phyloP scores from a whole-genome alignment of 2,329 filamentous ascomycete species.

The Cladosporium velox region DNA sequence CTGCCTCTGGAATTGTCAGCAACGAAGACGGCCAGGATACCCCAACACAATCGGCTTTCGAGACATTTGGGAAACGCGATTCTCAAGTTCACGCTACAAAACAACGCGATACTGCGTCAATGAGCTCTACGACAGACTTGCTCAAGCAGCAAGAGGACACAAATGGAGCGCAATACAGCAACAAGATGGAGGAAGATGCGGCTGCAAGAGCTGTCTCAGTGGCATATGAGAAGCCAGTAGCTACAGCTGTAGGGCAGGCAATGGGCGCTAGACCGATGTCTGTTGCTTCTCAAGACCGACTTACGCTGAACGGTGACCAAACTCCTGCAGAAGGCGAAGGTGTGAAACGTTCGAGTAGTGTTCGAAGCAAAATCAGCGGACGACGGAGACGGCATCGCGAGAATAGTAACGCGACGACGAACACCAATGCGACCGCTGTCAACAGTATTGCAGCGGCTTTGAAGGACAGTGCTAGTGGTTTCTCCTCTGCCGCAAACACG shows the following conservation, averaged over 20 bases:
- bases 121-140: constrained; percentile 61
- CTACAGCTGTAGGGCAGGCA: constrained; percentile 34
- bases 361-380: constrained; percentile 56
- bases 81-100: constrained; percentile 74
- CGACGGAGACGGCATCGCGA: constrained; percentile 68
- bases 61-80: constrained; percentile 86
- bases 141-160: constrained; percentile 49
- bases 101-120: constrained; percentile 53
- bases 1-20: constrained; percentile 41
- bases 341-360: constrained; percentile 56
- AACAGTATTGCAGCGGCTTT: constrained; percentile 72
- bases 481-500: constrained; percentile 62
- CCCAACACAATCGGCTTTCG: constrained; percentile 67
- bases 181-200: constrained; percentile 60
- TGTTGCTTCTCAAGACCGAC: constrained; percentile 40
- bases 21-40: constrained; percentile 55
- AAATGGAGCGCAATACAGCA: constrained; percentile 53
- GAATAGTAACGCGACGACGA: constrained; percentile 68
- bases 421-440: constrained; percentile 58
- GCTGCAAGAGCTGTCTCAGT: constrained; percentile 62
- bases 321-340: constrained; percentile 57
- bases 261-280: constrained; percentile 43
- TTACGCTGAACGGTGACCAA: constrained; percentile 54
- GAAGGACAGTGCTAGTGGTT: constrained; percentile 66
- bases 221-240: constrained; percentile 54